Evolutionary conservation across 1,284 basidiomycete genomes (phyloP).

Genomic region (Leucoagaricus sp.): DNA sequence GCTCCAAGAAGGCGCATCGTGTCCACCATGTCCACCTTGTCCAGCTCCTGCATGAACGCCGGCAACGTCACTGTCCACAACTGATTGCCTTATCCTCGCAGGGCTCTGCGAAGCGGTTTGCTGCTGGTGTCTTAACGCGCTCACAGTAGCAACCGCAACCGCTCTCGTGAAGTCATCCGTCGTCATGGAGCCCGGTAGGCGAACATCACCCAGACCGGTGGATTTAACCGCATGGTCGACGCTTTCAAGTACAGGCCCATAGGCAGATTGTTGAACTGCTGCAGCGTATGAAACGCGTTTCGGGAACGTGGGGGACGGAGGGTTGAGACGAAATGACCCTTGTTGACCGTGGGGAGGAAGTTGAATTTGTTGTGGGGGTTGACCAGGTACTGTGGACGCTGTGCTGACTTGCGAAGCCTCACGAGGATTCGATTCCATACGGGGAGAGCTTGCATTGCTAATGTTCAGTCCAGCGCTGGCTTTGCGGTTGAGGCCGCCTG

Average conservation of each 20-base stretch:
- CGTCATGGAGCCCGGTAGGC: conserved; percentile 69
- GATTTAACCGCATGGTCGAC: conserved; percentile 75
- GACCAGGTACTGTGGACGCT: conserved; percentile 18
- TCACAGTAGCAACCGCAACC: conserved; percentile 89
- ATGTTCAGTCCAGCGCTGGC: background rate
- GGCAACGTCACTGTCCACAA: conserved; percentile 2
- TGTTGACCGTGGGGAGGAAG: conserved; percentile 1
- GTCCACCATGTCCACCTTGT: conserved; percentile 73
- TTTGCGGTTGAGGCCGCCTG: conserved; percentile 21
- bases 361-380: conserved; percentile 8
- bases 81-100: conserved; percentile 29
- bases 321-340: conserved; percentile 15
- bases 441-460: background rate
- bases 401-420: conserved; percentile 25
- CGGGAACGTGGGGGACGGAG: conserved; percentile 40
- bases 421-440: conserved; percentile 35
- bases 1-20: conserved; percentile 97
- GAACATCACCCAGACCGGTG: conserved; percentile 53
- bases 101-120: conserved; percentile 50
- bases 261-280: conserved; percentile 40
- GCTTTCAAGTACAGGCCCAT: conserved; percentile 76
- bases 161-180: conserved; percentile 90
- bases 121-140: conserved; percentile 72
- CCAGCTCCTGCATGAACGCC: conserved; percentile 37
- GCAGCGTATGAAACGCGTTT: conserved; percentile 65